A percentile compares a stretch with the other conserved stretches of the same genome.
Conservation (phyloP, 2,329 filamentous ascomycete species). For the Trematosphaeria pertusa region DNA sequence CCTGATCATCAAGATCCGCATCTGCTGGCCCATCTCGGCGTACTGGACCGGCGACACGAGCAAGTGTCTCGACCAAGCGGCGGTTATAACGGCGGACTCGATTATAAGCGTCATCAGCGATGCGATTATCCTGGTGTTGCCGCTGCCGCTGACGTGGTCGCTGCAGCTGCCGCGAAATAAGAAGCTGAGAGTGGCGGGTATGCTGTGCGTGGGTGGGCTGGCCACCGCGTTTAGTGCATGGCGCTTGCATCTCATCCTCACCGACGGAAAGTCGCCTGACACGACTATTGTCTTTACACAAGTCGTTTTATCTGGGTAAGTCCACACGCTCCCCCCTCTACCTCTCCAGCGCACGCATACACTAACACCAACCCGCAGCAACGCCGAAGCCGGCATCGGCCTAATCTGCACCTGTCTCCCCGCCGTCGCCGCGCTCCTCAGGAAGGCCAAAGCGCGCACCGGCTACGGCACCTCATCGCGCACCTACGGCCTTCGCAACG, state of each 20-base stretch:
- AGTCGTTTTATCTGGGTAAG: slow-evolving; percentile 50
- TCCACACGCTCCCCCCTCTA: not conserved
- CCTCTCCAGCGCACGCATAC: no score
- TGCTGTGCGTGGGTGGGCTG: slow-evolving; percentile 48
- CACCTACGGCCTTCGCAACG: no score
- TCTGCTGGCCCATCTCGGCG: slow-evolving; percentile 45
- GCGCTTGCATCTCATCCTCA: slow-evolving; percentile 45
- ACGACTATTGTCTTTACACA: slow-evolving; percentile 45
- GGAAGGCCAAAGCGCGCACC: no score
- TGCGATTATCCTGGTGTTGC: slow-evolving; percentile 45
- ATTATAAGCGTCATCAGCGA: slow-evolving; percentile 50
- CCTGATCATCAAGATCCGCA: slow-evolving; percentile 47
- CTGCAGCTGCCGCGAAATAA: slow-evolving; percentile 47
- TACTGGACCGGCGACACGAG: slow-evolving; percentile 44
- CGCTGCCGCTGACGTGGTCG: slow-evolving; percentile 49
- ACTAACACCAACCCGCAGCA: no score
- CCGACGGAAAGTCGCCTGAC: slow-evolving; percentile 38
- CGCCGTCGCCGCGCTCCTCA: no score
- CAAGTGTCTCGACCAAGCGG: slow-evolving; percentile 46
- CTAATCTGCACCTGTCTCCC: no score
- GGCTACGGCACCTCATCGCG: no score
- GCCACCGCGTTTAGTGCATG: slow-evolving; percentile 50
- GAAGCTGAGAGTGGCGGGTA: slow-evolving; percentile 47
- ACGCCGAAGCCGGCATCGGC: no score
- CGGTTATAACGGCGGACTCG: slow-evolving; percentile 48